Conservation (phyloP, 306 rosid species). For the Ormosia emarginata region DNA sequence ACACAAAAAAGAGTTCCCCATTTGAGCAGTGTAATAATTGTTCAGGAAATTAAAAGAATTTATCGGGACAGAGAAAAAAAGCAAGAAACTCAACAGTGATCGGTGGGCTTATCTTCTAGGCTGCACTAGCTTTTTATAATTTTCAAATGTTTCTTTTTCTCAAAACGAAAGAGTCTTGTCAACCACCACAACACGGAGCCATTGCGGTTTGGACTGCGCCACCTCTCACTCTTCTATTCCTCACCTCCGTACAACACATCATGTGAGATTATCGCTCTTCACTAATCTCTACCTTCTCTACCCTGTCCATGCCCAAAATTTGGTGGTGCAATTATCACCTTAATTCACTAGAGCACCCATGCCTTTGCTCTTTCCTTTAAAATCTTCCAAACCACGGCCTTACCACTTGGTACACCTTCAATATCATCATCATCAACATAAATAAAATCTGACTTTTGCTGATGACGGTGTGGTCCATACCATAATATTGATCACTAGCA, state of each 20-base stretch:
- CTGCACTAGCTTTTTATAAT: conserved; percentile 17
- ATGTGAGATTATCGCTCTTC: neutral
- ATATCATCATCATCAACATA: neutral
- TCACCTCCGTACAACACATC: neutral
- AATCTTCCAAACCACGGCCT: neutral
- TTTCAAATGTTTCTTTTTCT: conserved; percentile 40
- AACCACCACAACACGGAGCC: conserved; percentile 35
- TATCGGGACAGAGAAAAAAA: neutral
- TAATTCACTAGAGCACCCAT: neutral
- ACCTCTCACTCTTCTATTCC: neutral
- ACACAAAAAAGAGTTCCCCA: neutral
- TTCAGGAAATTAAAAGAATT: neutral
- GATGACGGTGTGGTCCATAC: neutral
- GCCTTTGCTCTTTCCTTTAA: neutral
- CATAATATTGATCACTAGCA: neutral
- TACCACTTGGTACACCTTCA: neutral
- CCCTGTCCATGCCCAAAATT: neutral
- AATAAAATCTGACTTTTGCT: neutral
- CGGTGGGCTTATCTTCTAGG: conserved; percentile 37
- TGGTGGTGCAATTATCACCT: neutral
- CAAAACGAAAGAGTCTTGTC: conserved; percentile 39
- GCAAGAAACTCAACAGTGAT: conserved; percentile 6
- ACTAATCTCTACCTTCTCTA: neutral
- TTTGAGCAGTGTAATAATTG: neutral
- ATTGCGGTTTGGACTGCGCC: conserved; percentile 33